These are phyloP conservation scores for Pseudogymnoascus sp. DNA, from an alignment of 2,329 filamentous ascomycete genomes.

Conservation along the genomic window DNA sequence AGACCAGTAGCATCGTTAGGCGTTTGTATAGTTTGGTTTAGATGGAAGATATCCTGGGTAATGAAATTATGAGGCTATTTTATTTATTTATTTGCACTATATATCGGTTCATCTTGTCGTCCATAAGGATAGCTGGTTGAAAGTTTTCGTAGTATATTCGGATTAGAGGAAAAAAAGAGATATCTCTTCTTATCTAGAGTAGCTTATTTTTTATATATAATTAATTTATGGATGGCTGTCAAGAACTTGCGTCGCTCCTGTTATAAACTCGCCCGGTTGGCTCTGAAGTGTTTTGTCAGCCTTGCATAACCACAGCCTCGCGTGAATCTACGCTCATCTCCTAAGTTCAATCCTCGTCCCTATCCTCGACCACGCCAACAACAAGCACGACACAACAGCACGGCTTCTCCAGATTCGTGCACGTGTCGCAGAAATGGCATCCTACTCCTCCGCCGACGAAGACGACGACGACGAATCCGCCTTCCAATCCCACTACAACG, in stretches of 20 bases:
- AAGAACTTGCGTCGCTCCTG: neutral
- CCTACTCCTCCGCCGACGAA: neutral
- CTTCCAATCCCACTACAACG: slow-evolving; percentile 24
- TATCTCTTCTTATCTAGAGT: neutral
- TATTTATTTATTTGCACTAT: neutral
- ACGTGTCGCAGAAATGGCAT: neutral
- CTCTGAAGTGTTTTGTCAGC: neutral
- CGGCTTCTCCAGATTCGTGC: neutral
- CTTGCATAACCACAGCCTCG: neutral
- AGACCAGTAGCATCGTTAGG: neutral
- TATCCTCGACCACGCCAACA: neutral
- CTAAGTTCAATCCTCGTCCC: neutral
- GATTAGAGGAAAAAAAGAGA: neutral
- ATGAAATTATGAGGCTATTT: neutral
- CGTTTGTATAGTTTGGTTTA: neutral
- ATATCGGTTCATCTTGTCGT: neutral
- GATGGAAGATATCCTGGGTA: neutral
- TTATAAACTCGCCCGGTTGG: neutral
- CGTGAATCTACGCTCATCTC: neutral
- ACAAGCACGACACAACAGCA: neutral
- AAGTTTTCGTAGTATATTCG: neutral
- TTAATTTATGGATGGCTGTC: neutral
- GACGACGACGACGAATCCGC: slow-evolving; percentile 20
- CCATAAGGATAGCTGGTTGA: neutral
- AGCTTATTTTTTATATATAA: neutral